phyloP scores from a whole-genome alignment of 257 asterid species.

The Nicotiana tomentosiformis region DNA sequence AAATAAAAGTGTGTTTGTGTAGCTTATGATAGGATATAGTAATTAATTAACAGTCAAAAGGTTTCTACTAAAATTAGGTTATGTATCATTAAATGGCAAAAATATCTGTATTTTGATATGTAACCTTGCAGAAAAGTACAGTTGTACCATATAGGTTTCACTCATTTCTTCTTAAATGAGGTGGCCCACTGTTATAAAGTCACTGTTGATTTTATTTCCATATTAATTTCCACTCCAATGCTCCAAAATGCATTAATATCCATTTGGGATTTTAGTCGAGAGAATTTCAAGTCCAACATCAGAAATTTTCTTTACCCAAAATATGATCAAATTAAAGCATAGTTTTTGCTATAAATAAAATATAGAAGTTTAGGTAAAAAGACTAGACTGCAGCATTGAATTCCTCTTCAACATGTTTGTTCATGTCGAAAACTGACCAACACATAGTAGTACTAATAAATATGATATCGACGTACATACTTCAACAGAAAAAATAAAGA shows the following conservation, averaged over 20 bases:
- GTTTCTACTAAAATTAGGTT: neutral
- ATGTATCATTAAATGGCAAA: neutral
- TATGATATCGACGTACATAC: neutral
- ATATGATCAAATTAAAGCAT: neutral
- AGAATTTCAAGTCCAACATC: neutral
- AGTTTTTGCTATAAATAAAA: neutral
- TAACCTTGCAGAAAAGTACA: neutral
- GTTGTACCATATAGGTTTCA: neutral
- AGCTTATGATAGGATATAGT: too few relatives aligned
- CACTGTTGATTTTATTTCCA: conserved; percentile 5
- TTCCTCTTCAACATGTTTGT: neutral
- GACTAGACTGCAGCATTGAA: neutral
- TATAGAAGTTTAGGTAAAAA: neutral
- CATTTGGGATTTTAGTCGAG: neutral
- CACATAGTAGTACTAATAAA: too few relatives aligned
- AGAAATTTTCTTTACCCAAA: neutral
- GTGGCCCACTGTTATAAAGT: conserved; percentile 8
- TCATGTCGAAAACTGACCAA: neutral
- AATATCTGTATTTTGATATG: neutral
- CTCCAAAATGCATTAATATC: conserved; percentile 7
- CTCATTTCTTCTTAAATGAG: conserved; percentile 1
- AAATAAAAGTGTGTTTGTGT: too few relatives aligned
- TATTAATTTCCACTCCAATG: neutral
- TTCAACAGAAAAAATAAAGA: too few relatives aligned
- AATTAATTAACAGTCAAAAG: neutral